Conservation (phyloP, 331 rosid genomes). For the Stylosanthes scabra region DNA sequence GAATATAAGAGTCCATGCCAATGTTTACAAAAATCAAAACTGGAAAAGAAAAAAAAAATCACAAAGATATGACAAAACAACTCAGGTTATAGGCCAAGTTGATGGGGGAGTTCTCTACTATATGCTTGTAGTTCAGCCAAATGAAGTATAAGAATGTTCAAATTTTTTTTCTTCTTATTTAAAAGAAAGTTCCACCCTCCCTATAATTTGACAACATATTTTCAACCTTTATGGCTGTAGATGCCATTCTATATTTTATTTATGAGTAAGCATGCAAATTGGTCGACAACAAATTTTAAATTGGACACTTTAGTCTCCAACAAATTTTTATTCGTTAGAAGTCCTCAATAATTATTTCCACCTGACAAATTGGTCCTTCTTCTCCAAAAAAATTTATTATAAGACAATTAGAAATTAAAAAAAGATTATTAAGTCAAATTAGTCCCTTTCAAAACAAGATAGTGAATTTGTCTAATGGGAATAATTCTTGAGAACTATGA, state of each 20-base stretch:
- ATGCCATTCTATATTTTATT: not conserved
- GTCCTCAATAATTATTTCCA: too few species aligned
- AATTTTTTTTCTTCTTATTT: not conserved
- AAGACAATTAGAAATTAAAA: too few species aligned
- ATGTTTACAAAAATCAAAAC: not conserved
- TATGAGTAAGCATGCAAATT: too few species aligned
- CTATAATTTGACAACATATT: not conserved
- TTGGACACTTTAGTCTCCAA: too few species aligned
- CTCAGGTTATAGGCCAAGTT: slow-evolving; percentile 1
- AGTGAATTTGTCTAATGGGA: too few species aligned
- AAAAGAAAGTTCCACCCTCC: not conserved
- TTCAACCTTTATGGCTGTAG: slow-evolving; percentile 2
- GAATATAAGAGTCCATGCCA: not conserved
- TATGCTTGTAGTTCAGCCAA: slow-evolving; percentile 14
- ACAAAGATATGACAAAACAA: slow-evolving; percentile 3
- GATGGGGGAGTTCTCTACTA: not conserved
- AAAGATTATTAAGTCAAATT: too few species aligned
- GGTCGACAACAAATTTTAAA: too few species aligned
- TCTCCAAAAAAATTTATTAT: too few species aligned
- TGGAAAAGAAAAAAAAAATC: not conserved
- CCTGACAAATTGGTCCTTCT: too few species aligned
- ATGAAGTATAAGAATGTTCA: not conserved
- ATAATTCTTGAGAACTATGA: too few species aligned
- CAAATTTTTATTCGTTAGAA: too few species aligned
- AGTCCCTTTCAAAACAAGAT: too few species aligned